These are phyloP conservation scores for Cicer yamashitae DNA, from an alignment of 306 rosid genomes.

Conservation along the genomic window DNA sequence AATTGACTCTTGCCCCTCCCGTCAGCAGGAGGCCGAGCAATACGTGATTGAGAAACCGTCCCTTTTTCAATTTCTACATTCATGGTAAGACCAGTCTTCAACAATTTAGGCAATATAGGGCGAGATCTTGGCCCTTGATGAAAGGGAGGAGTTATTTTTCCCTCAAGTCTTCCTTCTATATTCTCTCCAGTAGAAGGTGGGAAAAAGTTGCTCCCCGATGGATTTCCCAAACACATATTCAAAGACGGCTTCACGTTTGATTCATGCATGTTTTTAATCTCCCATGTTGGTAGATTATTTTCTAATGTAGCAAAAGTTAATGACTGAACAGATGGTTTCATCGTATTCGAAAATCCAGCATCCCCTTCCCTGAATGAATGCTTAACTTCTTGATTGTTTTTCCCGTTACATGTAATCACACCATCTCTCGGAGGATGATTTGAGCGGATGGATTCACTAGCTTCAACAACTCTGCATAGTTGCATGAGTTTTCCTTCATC, in stretches of 20 bases:
- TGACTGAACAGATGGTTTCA: slow-evolving; percentile 62
- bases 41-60: slow-evolving; percentile 55
- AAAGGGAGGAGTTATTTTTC: slow-evolving; percentile 62
- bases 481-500: slow-evolving; percentile 88
- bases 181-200: slow-evolving; percentile 59
- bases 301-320: slow-evolving; percentile 61
- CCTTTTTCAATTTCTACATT: slow-evolving; percentile 63
- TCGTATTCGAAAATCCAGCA: slow-evolving; percentile 57
- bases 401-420: slow-evolving; percentile 47
- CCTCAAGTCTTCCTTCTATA: slow-evolving; percentile 66
- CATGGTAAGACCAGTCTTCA: slow-evolving; percentile 53
- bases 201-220: slow-evolving; percentile 61
- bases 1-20: slow-evolving; percentile 93
- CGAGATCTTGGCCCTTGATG: slow-evolving; percentile 74
- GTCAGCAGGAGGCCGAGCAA: slow-evolving; percentile 93
- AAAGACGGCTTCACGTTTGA: slow-evolving; percentile 67
- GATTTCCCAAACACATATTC: slow-evolving; percentile 76
- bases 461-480: slow-evolving; percentile 82
- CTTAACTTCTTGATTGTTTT: slow-evolving; percentile 53
- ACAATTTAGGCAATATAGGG: slow-evolving; percentile 74
- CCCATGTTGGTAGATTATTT: slow-evolving; percentile 58
- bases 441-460: slow-evolving; percentile 62
- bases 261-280: slow-evolving; percentile 58
- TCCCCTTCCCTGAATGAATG: slow-evolving; percentile 55
- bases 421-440: slow-evolving; percentile 62